phyloP scores from a whole-genome alignment of 805 yeast genomes.

The Wickerhamomyces strasburgensis region DNA sequence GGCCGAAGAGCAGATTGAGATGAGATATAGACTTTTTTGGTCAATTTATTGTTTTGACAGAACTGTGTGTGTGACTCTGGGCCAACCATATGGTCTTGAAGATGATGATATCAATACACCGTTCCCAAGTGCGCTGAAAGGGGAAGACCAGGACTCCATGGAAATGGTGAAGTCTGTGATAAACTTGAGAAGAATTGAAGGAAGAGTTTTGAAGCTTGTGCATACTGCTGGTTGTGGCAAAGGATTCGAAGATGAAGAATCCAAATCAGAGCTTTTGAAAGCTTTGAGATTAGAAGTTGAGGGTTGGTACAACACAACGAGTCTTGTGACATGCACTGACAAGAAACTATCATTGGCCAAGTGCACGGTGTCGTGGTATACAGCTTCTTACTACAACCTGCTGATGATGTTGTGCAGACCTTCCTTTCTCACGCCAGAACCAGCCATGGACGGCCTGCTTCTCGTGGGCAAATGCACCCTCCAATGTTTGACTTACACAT shows the following conservation, averaged over 20 bases:
- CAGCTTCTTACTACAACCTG: constrained; percentile 39
- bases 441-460: constrained; percentile 34
- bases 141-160: constrained; percentile 37
- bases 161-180: constrained; percentile 39
- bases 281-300: constrained; percentile 26
- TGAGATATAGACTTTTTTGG: constrained; percentile 43
- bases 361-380: constrained; percentile 28
- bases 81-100: constrained; percentile 43
- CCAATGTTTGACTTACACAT: constrained; percentile 38
- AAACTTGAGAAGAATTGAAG: constrained; percentile 41
- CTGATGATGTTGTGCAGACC: constrained; percentile 43
- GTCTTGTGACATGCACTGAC: constrained; percentile 13
- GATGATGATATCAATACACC: constrained; percentile 48
- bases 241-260: constrained; percentile 6
- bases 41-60: constrained; percentile 45
- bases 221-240: constrained; percentile 40
- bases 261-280: constrained; percentile 4
- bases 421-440: constrained; percentile 40
- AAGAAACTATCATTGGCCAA: constrained; percentile 9
- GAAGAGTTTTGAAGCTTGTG: constrained; percentile 38
- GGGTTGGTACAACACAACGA: constrained; percentile 29
- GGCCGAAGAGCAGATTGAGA: constrained; percentile 23
- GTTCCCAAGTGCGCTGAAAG: constrained; percentile 33
- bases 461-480: constrained; percentile 38
- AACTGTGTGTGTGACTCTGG: constrained; percentile 42